Percentiles rank a stretch among this genome's conserved stretches.
These are phyloP conservation scores for Vanrija pseudolonga DNA, from an alignment of 1,284 basidiomycete genomes.

Conservation along the genomic window DNA sequence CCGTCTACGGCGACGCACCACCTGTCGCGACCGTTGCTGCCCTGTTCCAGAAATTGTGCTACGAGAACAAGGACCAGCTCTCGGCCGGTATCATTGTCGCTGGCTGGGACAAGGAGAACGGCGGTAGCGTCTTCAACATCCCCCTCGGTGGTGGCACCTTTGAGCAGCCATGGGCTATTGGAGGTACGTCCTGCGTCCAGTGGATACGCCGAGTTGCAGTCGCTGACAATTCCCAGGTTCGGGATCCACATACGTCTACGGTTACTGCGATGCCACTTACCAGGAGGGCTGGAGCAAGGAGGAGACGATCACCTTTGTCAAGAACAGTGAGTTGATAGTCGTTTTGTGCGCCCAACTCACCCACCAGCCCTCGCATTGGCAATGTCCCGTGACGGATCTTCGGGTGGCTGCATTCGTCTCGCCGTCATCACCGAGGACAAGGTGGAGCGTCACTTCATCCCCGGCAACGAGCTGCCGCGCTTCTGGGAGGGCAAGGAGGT, in stretches of 20 bases:
- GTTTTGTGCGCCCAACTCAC: conserved; percentile 2
- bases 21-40: conserved; percentile 78
- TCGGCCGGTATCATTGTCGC: conserved; percentile 96
- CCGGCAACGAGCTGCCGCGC: conserved; percentile 82
- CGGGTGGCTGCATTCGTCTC: conserved; percentile 96
- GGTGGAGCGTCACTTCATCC: conserved; percentile 88
- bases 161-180: conserved; percentile 94
- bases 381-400: conserved; percentile 97
- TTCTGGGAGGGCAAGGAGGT: conserved; percentile 48
- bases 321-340: conserved; percentile 69
- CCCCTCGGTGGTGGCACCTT: conserved; percentile 90
- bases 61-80: conserved; percentile 86
- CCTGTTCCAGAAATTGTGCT: conserved; percentile 85
- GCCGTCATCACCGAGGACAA: conserved; percentile 89
- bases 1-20: conserved; percentile 60
- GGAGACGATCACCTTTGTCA: conserved; percentile 90
- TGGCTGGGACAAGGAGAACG: conserved; percentile 90
- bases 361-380: conserved; percentile 82
- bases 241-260: conserved; percentile 97
- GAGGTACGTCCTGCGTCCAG: conserved; percentile 64
- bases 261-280: conserved; percentile 99
- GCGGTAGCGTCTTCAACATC: conserved; percentile 96
- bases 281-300: conserved; percentile 87
- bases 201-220: background rate
- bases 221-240: conserved; percentile 60